Conservation (phyloP, 2,329 filamentous ascomycete genomes). For the Diaporthe citri region DNA sequence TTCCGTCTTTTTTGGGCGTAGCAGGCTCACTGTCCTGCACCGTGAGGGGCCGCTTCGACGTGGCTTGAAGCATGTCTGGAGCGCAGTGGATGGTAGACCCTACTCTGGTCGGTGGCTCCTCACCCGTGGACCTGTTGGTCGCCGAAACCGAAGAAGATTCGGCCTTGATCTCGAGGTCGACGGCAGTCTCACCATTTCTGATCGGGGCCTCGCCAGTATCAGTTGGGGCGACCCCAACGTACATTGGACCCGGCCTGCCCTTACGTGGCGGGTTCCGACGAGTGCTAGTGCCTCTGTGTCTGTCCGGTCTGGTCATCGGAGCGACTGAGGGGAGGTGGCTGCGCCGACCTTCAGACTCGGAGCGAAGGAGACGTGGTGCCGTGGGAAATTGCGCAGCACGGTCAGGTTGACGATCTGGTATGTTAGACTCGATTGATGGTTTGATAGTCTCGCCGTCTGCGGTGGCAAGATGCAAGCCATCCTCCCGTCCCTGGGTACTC, state of each 20-base stretch:
- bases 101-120: not conserved
- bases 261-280: slow-evolving; percentile 27
- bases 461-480: not conserved
- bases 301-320: not conserved
- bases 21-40: not conserved
- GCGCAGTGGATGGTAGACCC: slow-evolving; percentile 21
- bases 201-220: not conserved
- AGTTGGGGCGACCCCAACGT: not conserved
- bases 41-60: slow-evolving; percentile 4
- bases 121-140: not conserved
- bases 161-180: not conserved
- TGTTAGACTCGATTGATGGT: slow-evolving; percentile 12
- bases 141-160: not conserved
- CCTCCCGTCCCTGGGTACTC: not conserved
- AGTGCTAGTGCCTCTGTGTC: not conserved
- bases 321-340: not conserved
- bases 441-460: not conserved
- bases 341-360: not conserved
- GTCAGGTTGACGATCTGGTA: slow-evolving; percentile 4
- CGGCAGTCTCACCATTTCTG: not conserved
- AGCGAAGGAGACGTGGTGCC: not conserved
- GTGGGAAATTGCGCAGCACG: not conserved
- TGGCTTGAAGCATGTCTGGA: not conserved
- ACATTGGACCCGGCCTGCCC: not conserved
- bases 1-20: no score